Base-by-base conservation (phyloP, 495 filamentous ascomycete genomes). In the Ramalina intermedia region DNA sequence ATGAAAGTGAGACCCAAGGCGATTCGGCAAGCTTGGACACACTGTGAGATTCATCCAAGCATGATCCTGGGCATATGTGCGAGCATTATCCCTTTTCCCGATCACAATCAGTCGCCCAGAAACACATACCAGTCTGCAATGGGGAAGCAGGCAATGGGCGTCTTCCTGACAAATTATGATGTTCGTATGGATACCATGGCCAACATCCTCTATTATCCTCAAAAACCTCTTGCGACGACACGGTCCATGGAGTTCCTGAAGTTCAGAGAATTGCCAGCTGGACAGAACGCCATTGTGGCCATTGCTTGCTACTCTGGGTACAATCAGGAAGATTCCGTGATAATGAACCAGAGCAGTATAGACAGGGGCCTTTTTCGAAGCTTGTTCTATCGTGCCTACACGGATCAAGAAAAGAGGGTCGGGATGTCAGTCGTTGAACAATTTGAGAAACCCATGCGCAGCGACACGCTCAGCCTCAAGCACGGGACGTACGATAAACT, bases 71-170 rank as follows among this genome's bases (percentile, higher is more conserved):
- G 91, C 53, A 88, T 96, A 49, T 96, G 93, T 61, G 91, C 91
- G 48, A 94, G 87, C 72, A 96, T 99, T 65, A 99, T 99, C 70
- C 91, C 91, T 0, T 99, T 96, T 77, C 91, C 91, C 5, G 93
- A 99, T 66, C 91, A 99, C 69, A 99, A 99, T 62, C 91, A 89
- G 76, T 95, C 88, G 50, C 91, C 91, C 52, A 78, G 93, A 81
- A 96, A 96, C 62, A 99, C 91, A 4, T 96, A 96, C 67, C 93
- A 99, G 61, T 95, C 91, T 57, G 91, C 91, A 59, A 99, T 99
- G 91, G 91, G 91, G 68, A 99, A 99, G 69, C 91, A 99, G 73
- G 91, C 91, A 43, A 99, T 99, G 93, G 91, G 91, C 58, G 87
- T 96, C 49, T 95, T 94, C 71, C 75, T 96, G 35, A 96, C 93